These are phyloP conservation scores for Hysterangium stoloniferum DNA, from an alignment of 768 basidiomycete genomes.

Conservation along the genomic window DNA sequence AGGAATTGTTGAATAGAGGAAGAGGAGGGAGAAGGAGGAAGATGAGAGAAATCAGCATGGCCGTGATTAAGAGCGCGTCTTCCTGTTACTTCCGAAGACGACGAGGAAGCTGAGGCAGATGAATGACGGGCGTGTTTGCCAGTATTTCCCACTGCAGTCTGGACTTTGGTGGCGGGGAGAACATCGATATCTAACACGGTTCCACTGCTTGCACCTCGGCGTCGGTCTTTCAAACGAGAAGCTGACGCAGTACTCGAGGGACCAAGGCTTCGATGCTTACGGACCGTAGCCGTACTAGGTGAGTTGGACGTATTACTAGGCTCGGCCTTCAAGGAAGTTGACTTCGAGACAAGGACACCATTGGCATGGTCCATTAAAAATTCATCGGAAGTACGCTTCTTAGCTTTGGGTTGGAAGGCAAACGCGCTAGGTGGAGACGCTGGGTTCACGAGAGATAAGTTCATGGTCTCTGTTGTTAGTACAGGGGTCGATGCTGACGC, in stretches of 20 bases:
- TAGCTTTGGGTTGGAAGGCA: conserved; percentile 45
- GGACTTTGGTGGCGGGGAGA: conserved; percentile 35
- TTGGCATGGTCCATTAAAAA: conserved; percentile 66
- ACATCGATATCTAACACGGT: conserved; percentile 13
- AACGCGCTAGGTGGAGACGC: conserved; percentile 66
- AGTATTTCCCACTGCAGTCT: conserved; percentile 13
- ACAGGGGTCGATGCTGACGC: conserved; percentile 20
- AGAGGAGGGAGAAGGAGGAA: conserved; percentile 88
- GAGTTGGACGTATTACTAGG: conserved; percentile 16
- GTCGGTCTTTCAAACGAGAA: conserved; percentile 8
- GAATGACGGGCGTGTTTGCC: conserved; percentile 50
- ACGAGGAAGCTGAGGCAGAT: conserved; percentile 56
- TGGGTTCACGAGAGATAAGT: conserved; percentile 19
- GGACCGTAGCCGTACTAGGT: conserved; percentile 37
- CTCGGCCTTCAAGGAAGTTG: conserved; percentile 21
- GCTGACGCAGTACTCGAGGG: conserved; percentile 13
- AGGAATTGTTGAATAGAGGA: conserved; percentile 82
- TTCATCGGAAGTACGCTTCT: conserved; percentile 75
- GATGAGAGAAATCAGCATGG: conserved; percentile 75
- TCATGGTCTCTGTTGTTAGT: conserved; percentile 26
- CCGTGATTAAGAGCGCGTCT: conserved; percentile 46
- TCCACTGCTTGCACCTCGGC: conserved; percentile 12
- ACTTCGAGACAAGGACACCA: conserved; percentile 52
- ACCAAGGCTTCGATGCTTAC: conserved; percentile 70
- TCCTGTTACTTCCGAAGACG: conserved; percentile 43